Conservation (phyloP, 2,329 filamentous ascomycete species). For the Aspergillus candidus region DNA sequence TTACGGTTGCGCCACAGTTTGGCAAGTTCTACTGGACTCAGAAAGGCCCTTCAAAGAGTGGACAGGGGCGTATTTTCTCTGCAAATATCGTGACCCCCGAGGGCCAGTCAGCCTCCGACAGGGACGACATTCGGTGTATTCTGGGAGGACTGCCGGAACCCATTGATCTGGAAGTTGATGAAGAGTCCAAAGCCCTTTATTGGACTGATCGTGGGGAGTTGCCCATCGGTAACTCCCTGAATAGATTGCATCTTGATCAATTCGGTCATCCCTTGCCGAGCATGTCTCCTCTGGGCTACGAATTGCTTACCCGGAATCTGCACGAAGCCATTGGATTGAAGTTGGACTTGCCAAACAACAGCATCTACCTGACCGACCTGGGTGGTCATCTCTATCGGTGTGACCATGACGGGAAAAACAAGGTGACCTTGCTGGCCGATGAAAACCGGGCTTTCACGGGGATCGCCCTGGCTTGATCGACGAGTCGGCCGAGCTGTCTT, state of each 20-base stretch:
- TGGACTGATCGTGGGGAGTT: slow-evolving; percentile 58
- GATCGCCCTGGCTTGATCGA: slow-evolving; percentile 3
- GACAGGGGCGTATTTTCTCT: slow-evolving; percentile 48
- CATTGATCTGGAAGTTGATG: slow-evolving; percentile 53
- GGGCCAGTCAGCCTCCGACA: slow-evolving; percentile 27
- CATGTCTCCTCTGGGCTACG: slow-evolving; percentile 15
- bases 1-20: slow-evolving; percentile 41
- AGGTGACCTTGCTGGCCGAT: slow-evolving; percentile 9
- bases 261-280: slow-evolving; percentile 20
- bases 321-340: slow-evolving; percentile 46
- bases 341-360: slow-evolving; percentile 20
- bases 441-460: slow-evolving; percentile 18
- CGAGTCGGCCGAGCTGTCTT: too few relatives aligned
- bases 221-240: slow-evolving; percentile 50
- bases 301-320: slow-evolving; percentile 29
- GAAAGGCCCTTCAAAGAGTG: slow-evolving; percentile 50
- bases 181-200: slow-evolving; percentile 43
- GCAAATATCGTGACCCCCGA: slow-evolving; percentile 40
- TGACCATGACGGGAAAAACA: slow-evolving; percentile 15
- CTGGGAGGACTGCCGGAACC: slow-evolving; percentile 47
- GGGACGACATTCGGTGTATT: slow-evolving; percentile 42
- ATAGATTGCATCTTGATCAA: slow-evolving; percentile 29
- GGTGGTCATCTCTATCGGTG: slow-evolving; percentile 23
- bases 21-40: slow-evolving; percentile 56
- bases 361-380: slow-evolving; percentile 24